Percentiles rank a stretch among this genome's conserved stretches.
Conservation (phyloP, 768 basidiomycete species). For the Crepidotus variabilis region DNA sequence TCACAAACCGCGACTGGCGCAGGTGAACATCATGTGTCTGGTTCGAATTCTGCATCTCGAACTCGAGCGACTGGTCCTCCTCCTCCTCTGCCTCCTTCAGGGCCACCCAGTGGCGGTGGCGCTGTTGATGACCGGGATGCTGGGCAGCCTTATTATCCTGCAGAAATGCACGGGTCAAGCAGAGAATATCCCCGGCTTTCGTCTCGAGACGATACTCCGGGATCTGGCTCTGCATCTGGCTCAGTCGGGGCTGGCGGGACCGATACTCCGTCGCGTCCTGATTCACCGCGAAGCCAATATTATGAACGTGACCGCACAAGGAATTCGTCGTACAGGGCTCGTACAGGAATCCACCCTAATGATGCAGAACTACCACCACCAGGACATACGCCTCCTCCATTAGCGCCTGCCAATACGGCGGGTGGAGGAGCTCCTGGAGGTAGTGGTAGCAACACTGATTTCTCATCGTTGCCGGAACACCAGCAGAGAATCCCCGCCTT, state of each 20-base stretch:
- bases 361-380: slow-evolving; percentile 24
- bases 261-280: slow-evolving; percentile 49
- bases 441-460: slow-evolving; percentile 25
- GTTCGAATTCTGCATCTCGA: not conserved
- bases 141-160: slow-evolving; percentile 29
- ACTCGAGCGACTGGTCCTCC: not conserved
- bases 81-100: slow-evolving; percentile 1
- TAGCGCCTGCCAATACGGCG: slow-evolving; percentile 1
- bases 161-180: slow-evolving; percentile 22
- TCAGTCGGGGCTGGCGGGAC: slow-evolving; percentile 24
- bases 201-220: slow-evolving; percentile 32
- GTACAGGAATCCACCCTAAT: slow-evolving; percentile 40
- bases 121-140: slow-evolving; percentile 24
- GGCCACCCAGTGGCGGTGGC: not conserved
- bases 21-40: slow-evolving; percentile 2
- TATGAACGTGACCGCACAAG: slow-evolving; percentile 39
- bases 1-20: not conserved
- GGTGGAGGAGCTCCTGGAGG: slow-evolving; percentile 12
- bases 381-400: not conserved
- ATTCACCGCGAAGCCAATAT: slow-evolving; percentile 42
- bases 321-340: slow-evolving; percentile 43
- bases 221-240: slow-evolving; percentile 50
- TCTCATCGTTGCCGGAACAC: slow-evolving; percentile 32
- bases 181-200: slow-evolving; percentile 36
- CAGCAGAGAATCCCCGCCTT: slow-evolving; percentile 28